phyloP scores from a whole-genome alignment of 1,139 yeast genomes.

The Saccharomycopsis phalli region DNA sequence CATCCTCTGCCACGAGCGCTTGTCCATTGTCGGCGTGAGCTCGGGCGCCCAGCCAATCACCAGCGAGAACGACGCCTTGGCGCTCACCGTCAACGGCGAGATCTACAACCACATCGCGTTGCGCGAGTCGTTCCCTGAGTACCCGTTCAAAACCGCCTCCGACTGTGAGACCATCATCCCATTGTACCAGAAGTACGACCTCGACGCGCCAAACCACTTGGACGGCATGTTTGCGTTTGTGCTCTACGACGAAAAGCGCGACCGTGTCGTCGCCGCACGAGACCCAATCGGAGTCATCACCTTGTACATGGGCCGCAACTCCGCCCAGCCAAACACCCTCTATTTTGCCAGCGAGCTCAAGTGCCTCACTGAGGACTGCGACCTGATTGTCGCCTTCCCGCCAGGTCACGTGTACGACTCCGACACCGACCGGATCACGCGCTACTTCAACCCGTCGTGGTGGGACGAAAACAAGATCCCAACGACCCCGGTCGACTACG shows the following conservation, averaged over 20 bases:
- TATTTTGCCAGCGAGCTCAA: conserved; percentile 92
- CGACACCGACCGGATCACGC: conserved; percentile 69
- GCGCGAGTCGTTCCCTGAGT: conserved; percentile 65
- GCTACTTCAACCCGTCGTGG: conserved; percentile 92
- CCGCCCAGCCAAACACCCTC: conserved; percentile 62
- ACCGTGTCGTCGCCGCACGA: conserved; percentile 91
- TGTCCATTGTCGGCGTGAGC: conserved; percentile 92
- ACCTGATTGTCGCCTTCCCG: conserved; percentile 85
- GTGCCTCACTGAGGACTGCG: conserved; percentile 92
- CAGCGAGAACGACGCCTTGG: conserved; percentile 63
- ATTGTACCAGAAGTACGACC: conserved; percentile 72
- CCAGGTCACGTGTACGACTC: conserved; percentile 98
- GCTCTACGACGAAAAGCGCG: conserved; percentile 71
- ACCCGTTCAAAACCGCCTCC: conserved; percentile 74
- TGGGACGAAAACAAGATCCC: conserved; percentile 78
- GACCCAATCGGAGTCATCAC: conserved; percentile 98
- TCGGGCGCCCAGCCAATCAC: conserved; percentile 97
- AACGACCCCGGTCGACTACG: conserved; percentile 62
- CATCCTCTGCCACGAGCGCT: conserved; percentile 84
- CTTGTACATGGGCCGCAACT: conserved; percentile 78
- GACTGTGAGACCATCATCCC: conserved; percentile 99
- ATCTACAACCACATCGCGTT: conserved; percentile 91
- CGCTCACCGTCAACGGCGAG: conserved; percentile 92
- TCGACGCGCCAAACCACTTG: conserved; percentile 83
- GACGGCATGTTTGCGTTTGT: conserved; percentile 99